These are phyloP conservation scores for Camellia granthamiana DNA, from an alignment of 148 eudicot species.

Conservation along the genomic window DNA sequence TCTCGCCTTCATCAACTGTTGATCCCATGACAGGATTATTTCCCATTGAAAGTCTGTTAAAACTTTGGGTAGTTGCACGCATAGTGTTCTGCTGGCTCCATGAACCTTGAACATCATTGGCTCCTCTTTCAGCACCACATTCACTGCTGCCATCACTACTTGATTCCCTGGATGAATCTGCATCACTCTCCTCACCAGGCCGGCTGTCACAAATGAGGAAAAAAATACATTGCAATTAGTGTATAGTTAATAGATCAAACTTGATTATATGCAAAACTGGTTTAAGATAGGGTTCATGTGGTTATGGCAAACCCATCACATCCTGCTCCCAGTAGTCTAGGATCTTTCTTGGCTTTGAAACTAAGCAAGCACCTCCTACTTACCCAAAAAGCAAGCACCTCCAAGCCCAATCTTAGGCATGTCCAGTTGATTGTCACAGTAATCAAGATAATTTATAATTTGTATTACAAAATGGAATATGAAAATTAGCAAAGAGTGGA, in stretches of 20 bases:
- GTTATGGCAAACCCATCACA: not conserved
- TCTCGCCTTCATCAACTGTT: slow-evolving; percentile 59
- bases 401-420: not conserved
- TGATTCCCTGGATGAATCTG: slow-evolving; percentile 65
- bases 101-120: slow-evolving; percentile 26
- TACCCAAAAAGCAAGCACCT: too few relatives aligned
- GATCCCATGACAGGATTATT: slow-evolving; percentile 40
- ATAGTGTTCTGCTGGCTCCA: slow-evolving; percentile 39
- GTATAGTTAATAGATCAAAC: not conserved
- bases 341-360: not conserved
- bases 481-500: not conserved
- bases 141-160: slow-evolving; percentile 76
- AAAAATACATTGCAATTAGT: slow-evolving; percentile 1
- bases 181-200: slow-evolving; percentile 85
- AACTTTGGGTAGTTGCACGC: slow-evolving; percentile 39
- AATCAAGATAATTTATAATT: too few relatives aligned
- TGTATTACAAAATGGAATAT: not conserved
- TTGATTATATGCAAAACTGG: not conserved
- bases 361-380: not conserved
- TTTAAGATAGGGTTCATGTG: not conserved
- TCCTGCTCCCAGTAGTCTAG: not conserved
- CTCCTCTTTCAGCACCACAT: slow-evolving; percentile 43
- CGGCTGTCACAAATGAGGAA: slow-evolving; percentile 39
- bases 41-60: slow-evolving; percentile 42
- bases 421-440: not conserved